Conservation (phyloP, 2,329 filamentous ascomycete genomes). For the Passalora sequoiae region DNA sequence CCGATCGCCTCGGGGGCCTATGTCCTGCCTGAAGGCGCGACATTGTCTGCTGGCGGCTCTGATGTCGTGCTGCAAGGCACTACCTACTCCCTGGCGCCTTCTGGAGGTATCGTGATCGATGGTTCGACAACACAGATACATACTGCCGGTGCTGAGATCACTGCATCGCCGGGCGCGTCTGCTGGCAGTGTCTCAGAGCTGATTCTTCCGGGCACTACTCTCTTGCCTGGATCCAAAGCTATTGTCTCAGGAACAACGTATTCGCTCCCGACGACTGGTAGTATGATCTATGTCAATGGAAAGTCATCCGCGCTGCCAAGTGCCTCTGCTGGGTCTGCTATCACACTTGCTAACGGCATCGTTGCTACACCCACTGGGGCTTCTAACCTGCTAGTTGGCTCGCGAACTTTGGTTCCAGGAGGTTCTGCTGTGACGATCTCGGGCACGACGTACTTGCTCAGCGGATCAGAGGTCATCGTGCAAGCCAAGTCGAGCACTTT, state of each 20-base stretch:
- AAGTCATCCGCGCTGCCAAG: not conserved
- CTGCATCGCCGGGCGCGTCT: not conserved
- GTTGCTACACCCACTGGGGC: slow-evolving; percentile 11
- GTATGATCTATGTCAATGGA: slow-evolving; percentile 8
- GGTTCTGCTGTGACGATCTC: slow-evolving; percentile 9
- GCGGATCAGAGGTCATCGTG: slow-evolving; percentile 8
- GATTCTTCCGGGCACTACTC: slow-evolving; percentile 9
- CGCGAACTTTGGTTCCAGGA: slow-evolving; percentile 16
- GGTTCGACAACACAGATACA: not conserved
- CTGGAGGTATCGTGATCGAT: not conserved
- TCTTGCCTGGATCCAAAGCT: slow-evolving; percentile 9
- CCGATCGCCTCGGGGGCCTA: slow-evolving; percentile 7
- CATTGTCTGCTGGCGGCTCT: slow-evolving; percentile 13
- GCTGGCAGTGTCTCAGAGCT: slow-evolving; percentile 6
- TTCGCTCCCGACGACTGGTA: slow-evolving; percentile 8
- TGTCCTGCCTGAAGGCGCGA: slow-evolving; percentile 8
- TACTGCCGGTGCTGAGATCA: not conserved
- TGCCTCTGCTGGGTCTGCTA: not conserved
- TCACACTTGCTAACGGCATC: slow-evolving; percentile 10
- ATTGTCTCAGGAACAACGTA: slow-evolving; percentile 12
- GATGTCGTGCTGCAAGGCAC: slow-evolving; percentile 1
- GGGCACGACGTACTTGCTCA: slow-evolving; percentile 14
- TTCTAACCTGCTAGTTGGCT: slow-evolving; percentile 7
- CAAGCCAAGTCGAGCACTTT: slow-evolving; percentile 5
- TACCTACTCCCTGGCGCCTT: slow-evolving; percentile 8